Percentiles rank a stretch among this genome's conserved stretches.
Evolutionary conservation across 2,329 filamentous ascomycete species (phyloP).

Genomic region (Cordyceps militaris): DNA sequence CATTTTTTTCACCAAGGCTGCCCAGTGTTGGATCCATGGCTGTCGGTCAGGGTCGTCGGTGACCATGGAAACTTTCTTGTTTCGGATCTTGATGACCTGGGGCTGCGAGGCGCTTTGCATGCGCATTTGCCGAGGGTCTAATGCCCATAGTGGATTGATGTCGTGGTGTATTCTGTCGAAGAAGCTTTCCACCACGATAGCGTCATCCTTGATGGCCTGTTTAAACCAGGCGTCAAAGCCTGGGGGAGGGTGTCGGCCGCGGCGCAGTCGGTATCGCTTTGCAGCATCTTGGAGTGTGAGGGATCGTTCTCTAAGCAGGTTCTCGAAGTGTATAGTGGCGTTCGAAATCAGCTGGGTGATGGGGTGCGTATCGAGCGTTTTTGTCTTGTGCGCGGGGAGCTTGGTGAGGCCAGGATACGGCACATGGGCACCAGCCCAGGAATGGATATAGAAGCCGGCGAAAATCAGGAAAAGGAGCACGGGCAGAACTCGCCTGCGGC

Average conservation of each 20-base stretch:
- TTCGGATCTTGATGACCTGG: slow-evolving; percentile 15
- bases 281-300: slow-evolving; percentile 40
- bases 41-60: neutral
- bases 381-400: neutral
- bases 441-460: neutral
- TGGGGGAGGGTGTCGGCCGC: slow-evolving; percentile 48
- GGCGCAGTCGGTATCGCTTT: slow-evolving; percentile 39
- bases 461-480: neutral
- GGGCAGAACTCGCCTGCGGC: neutral
- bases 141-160: slow-evolving; percentile 45
- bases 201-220: slow-evolving; percentile 39
- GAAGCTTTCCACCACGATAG: slow-evolving; percentile 47
- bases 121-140: slow-evolving; percentile 29
- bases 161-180: slow-evolving; percentile 51
- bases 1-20: slow-evolving; percentile 13
- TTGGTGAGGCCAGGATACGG: neutral
- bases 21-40: slow-evolving; percentile 5
- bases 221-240: slow-evolving; percentile 47
- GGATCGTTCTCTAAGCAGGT: slow-evolving; percentile 30
- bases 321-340: slow-evolving; percentile 29
- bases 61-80: neutral
- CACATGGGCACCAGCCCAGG: neutral
- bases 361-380: slow-evolving; percentile 24
- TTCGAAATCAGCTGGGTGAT: slow-evolving; percentile 34
- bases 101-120: slow-evolving; percentile 26